phyloP scores from a whole-genome alignment of 176 grass and related monocot genomes.

The Cenchrus fungigraminus region DNA sequence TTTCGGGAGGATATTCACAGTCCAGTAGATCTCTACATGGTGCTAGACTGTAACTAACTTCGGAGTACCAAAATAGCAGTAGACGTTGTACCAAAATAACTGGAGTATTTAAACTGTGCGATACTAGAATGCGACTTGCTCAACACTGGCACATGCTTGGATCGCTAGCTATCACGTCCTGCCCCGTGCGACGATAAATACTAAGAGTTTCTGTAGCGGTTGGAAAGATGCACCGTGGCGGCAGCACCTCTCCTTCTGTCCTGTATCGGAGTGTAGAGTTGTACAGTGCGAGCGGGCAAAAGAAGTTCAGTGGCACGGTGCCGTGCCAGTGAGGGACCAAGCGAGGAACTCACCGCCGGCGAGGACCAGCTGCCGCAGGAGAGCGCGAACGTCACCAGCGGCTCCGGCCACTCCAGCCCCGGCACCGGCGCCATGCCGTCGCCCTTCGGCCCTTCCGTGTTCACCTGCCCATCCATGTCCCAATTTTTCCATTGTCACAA shows the following conservation, averaged over 20 bases:
- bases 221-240: conserved; percentile 14
- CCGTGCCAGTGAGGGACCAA: neutral
- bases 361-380: conserved; percentile 88
- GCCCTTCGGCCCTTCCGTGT: conserved; percentile 39
- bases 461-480: conserved; percentile 34
- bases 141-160: conserved; percentile 13
- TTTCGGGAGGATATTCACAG: conserved; percentile 14
- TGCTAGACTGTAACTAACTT: neutral
- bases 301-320: neutral
- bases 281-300: neutral
- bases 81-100: neutral
- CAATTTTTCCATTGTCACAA: neutral
- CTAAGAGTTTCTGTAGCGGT: neutral
- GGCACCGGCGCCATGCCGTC: conserved; percentile 37
- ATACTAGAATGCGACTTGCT: neutral
- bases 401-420: conserved; percentile 74
- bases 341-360: conserved; percentile 60
- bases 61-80: neutral
- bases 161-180: neutral
- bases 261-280: neutral
- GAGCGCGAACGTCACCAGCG: conserved; percentile 67
- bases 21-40: neutral
- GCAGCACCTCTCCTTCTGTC: neutral
- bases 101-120: neutral
- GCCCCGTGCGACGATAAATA: conserved; percentile 8